Base-by-base conservation (phyloP, 164 flowering plant genomes). In the Annona squamosa region DNA sequence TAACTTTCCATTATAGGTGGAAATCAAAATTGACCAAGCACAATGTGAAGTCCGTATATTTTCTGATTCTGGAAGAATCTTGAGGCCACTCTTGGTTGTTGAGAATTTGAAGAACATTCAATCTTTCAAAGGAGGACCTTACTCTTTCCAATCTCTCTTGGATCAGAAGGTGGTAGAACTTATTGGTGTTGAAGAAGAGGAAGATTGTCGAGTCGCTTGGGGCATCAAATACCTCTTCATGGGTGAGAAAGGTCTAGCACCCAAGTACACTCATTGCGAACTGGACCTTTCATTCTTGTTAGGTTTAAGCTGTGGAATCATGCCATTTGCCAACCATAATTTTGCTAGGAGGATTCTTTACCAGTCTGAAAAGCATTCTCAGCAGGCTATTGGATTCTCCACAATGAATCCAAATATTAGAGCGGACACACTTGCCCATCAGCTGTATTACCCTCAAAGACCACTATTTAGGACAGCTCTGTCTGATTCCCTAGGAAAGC, bases 311-410 rank as follows among this genome's bases (percentile, higher is more conserved):
- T 87, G 94, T 81, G 92, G 93, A 19, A 85, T 95, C 5, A 86
- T 95, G 48, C 99, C 99, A 10, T 95, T 87, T 81, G 90, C 93
- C 2, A 95, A 95, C 84, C 99, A 95, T 71, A 91, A 95, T 68
- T 95, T 91, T 82, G 97, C 99, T 1, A 85, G 89, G 79, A 86
- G 99, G 64, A 92, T 87, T 6, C 89, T 95, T 0, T 93, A 85
- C 76, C 91, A 95, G 67, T 84, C 93, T 13, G 94, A 91, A 76
- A 95, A 95, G 75, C 99, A 95, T 77, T 92, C 91, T 17, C 91
- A 89, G 48, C 99, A 95, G 77, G 98, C 97, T 4, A 90, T 95
- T 64, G 98, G 98, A 46, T 91, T 76, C 79, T 83, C 89, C 4
- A 82, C 92, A 3, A 86, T 96, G 67, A 95, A 93, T 76, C 94